Evolutionary conservation across 495 filamentous ascomycete genomes (phyloP), one percentile per base, ranked within the genome.

Genomic region (Trypethelium eluteriae): DNA sequence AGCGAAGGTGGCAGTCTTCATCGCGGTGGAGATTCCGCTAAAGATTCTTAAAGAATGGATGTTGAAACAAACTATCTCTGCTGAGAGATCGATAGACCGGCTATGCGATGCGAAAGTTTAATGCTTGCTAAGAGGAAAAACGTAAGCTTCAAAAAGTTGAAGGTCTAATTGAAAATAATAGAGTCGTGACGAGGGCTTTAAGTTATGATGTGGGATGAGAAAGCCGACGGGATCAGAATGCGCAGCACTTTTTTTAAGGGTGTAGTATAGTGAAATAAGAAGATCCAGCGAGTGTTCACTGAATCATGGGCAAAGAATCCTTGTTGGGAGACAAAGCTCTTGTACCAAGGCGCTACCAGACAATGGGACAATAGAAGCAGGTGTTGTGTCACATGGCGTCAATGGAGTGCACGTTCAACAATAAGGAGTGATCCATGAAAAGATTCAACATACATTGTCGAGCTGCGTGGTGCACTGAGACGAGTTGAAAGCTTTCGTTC

Each of bases 1-100:
- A 50, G 81, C 81, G 63, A 89, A 67, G 62, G 77, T 74, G 64
- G 77, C 72, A 63, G 77, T 65, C 10, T 70, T 66, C 11, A 67
- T 69, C 18, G 68, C 38, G 25, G 25, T 25, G 69, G 72, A 74
- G 70, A 71, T 72, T 67, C 70, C 77, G 41, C 41, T n/a, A 0
- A n/a, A 47, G 62, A 56, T 50, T 57, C 35, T 56, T 62, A 66
- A 66, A 61, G 67, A 69, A 12, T 56, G 67, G 47, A 56, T 38
- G 44, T 63, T 62, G 39, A 49, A 64, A 66, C 64, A 38, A 47
- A 57, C 14, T 2, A 1, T 41, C 11, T 41, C 38, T 68, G 72
- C 66, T 72, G 68, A 69, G 53, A 67, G 46, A 71, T 74, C 67
- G 70, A 68, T 72, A 74, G 72, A 64, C 72, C 72, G 49, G 72